Base-by-base conservation (phyloP, 2,329 filamentous ascomycete species). In the Leptographium galeiforme region DNA sequence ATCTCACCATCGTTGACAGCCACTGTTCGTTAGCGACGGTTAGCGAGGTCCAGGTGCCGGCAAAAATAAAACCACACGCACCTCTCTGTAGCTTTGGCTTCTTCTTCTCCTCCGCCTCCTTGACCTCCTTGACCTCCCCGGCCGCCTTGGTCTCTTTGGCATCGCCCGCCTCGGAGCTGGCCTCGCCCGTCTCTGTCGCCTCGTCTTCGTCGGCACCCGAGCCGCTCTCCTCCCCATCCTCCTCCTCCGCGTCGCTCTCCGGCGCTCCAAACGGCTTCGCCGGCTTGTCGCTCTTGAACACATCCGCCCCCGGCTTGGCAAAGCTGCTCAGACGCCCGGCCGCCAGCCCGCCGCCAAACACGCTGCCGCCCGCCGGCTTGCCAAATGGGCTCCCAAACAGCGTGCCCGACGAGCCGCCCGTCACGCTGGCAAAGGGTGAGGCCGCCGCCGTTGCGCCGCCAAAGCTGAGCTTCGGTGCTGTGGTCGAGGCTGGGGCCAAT, bases 1-100 rank as follows among this genome's bases (percentile, higher is more conserved):
- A 89, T 82, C 68, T 97, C 91, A 53, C 91, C 91, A 51, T 93
- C 91, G 64, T 95, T 85, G 44, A 91, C 79, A 48, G 72, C 70
- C 33, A 83, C 80, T 90, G 61, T 52, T 13, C 5, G 1, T 18
- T 54, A 54, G 18, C 25, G 5, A n/a, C 13, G n/a, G n/a, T 72
- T 60, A 69, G 66, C 55, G 53, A 50, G 18, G n/a, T n/a, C 36
- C 43, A 39, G 3, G 30, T 18, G 38, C 25, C 25, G 14, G 10
- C 8, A 33, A 13, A 12, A 2, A n/a, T n/a, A n/a, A 2, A 40
- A 12, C 6, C 2, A 25, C 18, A 68, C 79, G 69, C 72, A 90
- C 87, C 77, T 65, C 85, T 82, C 62, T 89, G 82, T 55, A 83
- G 72, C 63, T 77, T 82, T 8, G 75, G 66, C 64, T 80, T 84